These are phyloP conservation scores for Triticum timopheevii DNA, from an alignment of 176 grass and related monocot genomes.

Conservation along the genomic window DNA sequence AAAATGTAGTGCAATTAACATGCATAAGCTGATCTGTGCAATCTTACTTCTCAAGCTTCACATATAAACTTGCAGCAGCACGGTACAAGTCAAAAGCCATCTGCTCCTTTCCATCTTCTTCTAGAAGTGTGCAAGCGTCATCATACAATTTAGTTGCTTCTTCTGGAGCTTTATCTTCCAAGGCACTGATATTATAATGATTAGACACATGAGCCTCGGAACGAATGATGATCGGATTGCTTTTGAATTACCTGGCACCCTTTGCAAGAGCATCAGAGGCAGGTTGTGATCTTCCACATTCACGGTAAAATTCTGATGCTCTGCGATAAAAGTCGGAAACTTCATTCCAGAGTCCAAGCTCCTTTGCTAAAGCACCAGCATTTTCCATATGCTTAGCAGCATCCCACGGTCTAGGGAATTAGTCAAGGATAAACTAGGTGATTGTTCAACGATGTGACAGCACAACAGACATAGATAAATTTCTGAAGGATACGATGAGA, in stretches of 20 bases:
- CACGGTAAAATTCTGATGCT: conserved; percentile 90
- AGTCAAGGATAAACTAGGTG: conserved; percentile 38
- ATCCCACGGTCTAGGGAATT: conserved; percentile 87
- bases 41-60: conserved; percentile 82
- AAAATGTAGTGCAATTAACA: neutral
- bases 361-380: conserved; percentile 91
- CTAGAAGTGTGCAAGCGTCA: conserved; percentile 73
- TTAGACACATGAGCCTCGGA: conserved; percentile 24
- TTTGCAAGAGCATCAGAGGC: conserved; percentile 96
- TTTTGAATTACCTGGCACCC: conserved; percentile 74
- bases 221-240: neutral
- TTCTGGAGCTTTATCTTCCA: conserved; percentile 85
- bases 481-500: conserved; percentile 79
- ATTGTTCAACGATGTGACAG: conserved; percentile 34
- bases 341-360: conserved; percentile 84
- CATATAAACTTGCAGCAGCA: conserved; percentile 58
- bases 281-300: conserved; percentile 92
- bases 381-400: conserved; percentile 98
- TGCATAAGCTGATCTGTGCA: neutral
- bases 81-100: conserved; percentile 99
- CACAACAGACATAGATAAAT: conserved; percentile 8
- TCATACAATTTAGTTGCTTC: conserved; percentile 86
- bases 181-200: conserved; percentile 51
- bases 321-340: conserved; percentile 76
- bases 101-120: conserved; percentile 97